Conservation (phyloP, 2,329 filamentous ascomycete species). For the Fusarium redolens region DNA sequence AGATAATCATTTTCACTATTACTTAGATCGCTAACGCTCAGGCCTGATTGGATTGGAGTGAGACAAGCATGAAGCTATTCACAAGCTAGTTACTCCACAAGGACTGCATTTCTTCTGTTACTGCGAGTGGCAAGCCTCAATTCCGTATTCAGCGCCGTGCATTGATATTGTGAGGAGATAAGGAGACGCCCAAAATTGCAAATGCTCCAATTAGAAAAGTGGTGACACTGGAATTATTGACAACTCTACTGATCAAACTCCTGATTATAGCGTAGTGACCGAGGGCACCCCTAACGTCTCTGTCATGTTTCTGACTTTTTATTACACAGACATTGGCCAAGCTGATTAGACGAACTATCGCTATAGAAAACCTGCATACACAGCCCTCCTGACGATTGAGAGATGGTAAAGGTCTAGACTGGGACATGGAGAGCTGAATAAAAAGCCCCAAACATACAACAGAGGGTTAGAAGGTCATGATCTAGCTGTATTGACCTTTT, state of each 20-base stretch:
- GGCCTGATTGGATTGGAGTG: no score
- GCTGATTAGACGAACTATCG: neutral
- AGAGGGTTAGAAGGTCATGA: neutral
- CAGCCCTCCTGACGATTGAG: neutral
- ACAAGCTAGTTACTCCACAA: no score
- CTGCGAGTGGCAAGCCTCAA: neutral
- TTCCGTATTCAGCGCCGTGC: neutral
- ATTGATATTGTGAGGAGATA: neutral
- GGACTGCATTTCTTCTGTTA: neutral
- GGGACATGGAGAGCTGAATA: neutral
- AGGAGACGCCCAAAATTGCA: neutral
- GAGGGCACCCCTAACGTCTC: neutral
- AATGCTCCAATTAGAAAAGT: neutral
- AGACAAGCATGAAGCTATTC: neutral
- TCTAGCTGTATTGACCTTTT: accelerated
- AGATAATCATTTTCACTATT: neutral
- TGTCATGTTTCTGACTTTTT: neutral
- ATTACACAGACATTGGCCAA: neutral
- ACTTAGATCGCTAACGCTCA: neutral
- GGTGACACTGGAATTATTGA: neutral
- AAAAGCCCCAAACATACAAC: neutral
- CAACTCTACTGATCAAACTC: neutral
- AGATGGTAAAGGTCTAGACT: neutral
- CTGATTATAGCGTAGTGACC: no score
- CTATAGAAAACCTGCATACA: neutral